phyloP scores from a whole-genome alignment of 345 rosid species.

The Hibiscus syriacus region DNA sequence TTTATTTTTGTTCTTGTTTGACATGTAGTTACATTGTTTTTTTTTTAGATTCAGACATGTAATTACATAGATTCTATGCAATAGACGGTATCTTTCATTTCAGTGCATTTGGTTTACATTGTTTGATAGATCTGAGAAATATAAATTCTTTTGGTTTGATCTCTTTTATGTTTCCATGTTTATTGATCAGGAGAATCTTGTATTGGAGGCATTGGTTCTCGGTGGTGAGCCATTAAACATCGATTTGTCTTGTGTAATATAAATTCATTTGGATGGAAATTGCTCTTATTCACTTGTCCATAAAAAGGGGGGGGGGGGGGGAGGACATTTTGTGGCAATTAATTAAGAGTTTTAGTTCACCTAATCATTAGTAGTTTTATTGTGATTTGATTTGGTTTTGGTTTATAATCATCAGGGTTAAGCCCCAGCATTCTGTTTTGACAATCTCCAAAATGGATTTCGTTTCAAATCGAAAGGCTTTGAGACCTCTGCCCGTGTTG shows the following conservation, averaged over 20 bases:
- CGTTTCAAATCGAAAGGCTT: constrained; percentile 34
- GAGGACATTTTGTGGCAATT: too few species aligned
- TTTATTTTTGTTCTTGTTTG: constrained; percentile 7
- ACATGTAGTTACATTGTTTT: neutral
- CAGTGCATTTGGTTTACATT: neutral
- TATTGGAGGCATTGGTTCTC: constrained; percentile 49
- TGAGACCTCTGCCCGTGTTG: constrained; percentile 30
- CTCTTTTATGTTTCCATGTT: constrained; percentile 28
- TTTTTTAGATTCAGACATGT: too few species aligned
- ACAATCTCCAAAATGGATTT: constrained; percentile 35
- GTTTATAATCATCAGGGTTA: constrained; percentile 51
- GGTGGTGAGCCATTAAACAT: constrained; percentile 68
- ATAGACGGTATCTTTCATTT: neutral
- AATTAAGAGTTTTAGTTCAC: neutral
- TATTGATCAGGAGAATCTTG: constrained; percentile 57
- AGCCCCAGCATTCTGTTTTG: constrained; percentile 58
- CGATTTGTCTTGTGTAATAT: neutral
- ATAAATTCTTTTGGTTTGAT: constrained; percentile 24
- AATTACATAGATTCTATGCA: neutral
- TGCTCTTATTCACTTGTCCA: too few species aligned
- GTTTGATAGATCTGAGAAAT: constrained; percentile 27
- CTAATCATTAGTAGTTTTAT: neutral
- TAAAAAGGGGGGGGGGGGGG: too few species aligned
- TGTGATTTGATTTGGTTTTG: constrained; percentile 9
- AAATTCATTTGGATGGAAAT: neutral